These are phyloP conservation scores for Allium sativum DNA, from an alignment of 106 monocot species.

Conservation along the genomic window DNA sequence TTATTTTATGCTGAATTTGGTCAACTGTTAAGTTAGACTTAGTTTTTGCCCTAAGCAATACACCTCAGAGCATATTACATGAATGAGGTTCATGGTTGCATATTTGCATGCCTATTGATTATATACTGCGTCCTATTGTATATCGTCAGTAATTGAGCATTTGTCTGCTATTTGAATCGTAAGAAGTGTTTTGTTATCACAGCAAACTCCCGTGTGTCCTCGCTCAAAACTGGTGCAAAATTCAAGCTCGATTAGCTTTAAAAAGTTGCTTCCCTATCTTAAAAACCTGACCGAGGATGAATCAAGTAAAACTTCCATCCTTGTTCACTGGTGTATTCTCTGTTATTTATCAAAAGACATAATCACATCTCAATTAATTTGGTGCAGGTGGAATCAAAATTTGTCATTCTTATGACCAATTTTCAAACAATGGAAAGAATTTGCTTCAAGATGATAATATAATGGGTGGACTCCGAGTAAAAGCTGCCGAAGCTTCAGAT, in stretches of 20 bases:
- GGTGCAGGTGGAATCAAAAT: background rate
- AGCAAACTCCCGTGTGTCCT: background rate
- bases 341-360: background rate
- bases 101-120: background rate
- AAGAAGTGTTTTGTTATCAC: background rate
- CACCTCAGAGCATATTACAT: background rate
- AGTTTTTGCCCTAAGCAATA: background rate
- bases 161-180: background rate
- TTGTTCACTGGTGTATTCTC: background rate
- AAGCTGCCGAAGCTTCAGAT: background rate
- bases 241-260: conserved; percentile 3
- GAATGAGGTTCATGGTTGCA: background rate
- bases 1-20: background rate
- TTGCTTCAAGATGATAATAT: background rate
- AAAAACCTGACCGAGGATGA: background rate
- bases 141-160: background rate
- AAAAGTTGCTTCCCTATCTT: conserved; percentile 4
- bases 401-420: background rate
- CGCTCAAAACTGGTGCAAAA: background rate
- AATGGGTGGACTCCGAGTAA: background rate
- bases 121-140: background rate
- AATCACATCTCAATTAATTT: background rate
- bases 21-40: background rate
- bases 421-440: background rate
- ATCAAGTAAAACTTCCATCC: background rate